Evolutionary conservation across 2,329 filamentous ascomycete species (phyloP).

Genomic region (Onygenales sp.): DNA sequence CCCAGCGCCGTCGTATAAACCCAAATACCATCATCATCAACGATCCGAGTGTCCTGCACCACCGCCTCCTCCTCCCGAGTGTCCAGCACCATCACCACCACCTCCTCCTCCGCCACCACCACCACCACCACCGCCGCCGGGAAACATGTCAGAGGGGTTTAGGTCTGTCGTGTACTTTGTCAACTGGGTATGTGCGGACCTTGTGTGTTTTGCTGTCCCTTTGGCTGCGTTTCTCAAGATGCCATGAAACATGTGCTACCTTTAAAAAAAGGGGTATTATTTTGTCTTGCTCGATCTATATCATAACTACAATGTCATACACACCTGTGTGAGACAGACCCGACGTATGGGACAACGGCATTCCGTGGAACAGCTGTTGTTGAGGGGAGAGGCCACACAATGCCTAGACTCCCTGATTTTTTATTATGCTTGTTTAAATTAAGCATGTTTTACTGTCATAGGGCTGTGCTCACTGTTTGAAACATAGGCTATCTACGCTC

Average conservation of each 20-base stretch:
- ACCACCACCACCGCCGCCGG: neutral
- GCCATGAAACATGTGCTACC: neutral
- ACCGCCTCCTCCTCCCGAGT: neutral
- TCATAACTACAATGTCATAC: too few relatives aligned
- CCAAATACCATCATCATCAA: neutral
- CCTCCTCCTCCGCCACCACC: neutral
- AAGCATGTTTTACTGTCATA: neutral
- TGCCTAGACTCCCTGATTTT: neutral
- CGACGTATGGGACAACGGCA: too few relatives aligned
- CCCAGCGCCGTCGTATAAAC: neutral
- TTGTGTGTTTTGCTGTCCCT: neutral
- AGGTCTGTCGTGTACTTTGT: slow-evolving; percentile 34
- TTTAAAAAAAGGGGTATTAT: neutral
- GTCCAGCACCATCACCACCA: neutral
- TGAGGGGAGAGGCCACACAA: too few relatives aligned
- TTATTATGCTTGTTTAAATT: neutral
- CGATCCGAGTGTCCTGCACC: neutral
- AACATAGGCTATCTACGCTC: slow-evolving; percentile 65
- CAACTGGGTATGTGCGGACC: slow-evolving; percentile 31
- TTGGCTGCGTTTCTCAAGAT: neutral
- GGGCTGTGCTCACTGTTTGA: neutral
- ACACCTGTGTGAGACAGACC: too few relatives aligned
- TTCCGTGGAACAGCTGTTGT: neutral
- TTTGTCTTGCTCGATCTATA: too few relatives aligned
- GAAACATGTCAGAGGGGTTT: slow-evolving; percentile 6